Evolutionary conservation across 768 basidiomycete species (phyloP), one percentile per base, ranked within the genome.

Genomic region (Serendipita vermifera): DNA sequence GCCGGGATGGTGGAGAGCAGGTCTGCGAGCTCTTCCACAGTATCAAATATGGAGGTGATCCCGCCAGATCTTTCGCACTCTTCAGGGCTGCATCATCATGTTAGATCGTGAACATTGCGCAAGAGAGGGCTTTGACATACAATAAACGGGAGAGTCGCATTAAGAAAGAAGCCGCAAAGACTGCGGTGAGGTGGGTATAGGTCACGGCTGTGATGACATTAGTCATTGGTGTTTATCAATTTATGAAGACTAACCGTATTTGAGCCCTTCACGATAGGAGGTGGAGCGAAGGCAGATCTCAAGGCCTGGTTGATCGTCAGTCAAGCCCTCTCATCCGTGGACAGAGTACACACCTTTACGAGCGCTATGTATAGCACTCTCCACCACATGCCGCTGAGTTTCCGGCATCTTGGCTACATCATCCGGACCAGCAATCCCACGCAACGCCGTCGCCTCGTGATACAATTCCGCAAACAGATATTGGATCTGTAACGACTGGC

Each of bases 151-250:
- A 81, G 46, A 96, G 73, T 31, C 92, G 83, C 48, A 97, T 74
- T 58, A 94, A 73, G 68, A 97, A 86, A 3, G 89, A 88, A 11
- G 91, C 92, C 20, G 87, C 79, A 70, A 97, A 97, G 0, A 92
- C 94, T 3, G 92, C 92, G 27, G 89, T 88, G 38, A 88, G 87
- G 65, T 97, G 92, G 13, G 86, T 86, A 63, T 87, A 85, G 65
- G 88, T 83, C n/a, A 91, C 86, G 14, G 89, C 87, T 13, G 14
- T 55, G 35, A 24, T 33, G 38, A 22, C 4, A 27, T 14, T 31
- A 53, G 35, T 41, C 5, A 13, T 54, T 39, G 29, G 56, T 6
- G 14, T n/a, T 40, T 58, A 24, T 14, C 36, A 38, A 41, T 40
- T 22, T 24, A 15, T 22, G 53, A 27, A 14, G 48, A 59, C 78